phyloP scores from a whole-genome alignment of 2,329 filamentous ascomycete genomes.

The Aureobasidium zeae region DNA sequence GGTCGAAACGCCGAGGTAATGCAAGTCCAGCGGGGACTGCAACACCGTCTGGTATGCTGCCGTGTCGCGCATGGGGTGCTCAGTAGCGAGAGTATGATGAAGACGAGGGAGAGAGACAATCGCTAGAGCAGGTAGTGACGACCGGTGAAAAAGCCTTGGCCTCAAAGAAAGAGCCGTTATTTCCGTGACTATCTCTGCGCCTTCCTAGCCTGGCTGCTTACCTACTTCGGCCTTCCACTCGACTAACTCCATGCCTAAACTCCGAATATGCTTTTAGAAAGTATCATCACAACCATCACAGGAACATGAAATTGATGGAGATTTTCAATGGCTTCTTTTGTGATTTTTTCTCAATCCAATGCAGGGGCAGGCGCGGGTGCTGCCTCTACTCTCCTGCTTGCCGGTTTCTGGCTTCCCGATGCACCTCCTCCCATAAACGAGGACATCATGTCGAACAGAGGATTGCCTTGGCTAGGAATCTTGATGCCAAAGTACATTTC shows the following conservation, averaged over 20 bases:
- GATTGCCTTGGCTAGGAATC: constrained; percentile 81
- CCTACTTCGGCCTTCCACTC: too few species aligned
- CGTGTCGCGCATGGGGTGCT: constrained; percentile 12
- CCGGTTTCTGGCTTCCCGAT: constrained; percentile 40
- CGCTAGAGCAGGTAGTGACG: constrained; percentile 1
- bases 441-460: constrained; percentile 96
- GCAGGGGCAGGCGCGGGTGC: constrained; percentile 27
- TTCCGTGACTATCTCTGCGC: background rate
- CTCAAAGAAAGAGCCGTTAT: background rate
- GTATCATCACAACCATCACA: too few species aligned
- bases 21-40: constrained; percentile 6
- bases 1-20: constrained; percentile 13
- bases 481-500: constrained; percentile 96
- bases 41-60: constrained; percentile 11
- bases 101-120: constrained; percentile 6
- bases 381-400: constrained; percentile 40
- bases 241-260: too few species aligned
- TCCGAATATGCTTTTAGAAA: too few species aligned
- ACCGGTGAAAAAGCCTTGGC: constrained; percentile 8
- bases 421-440: constrained; percentile 77
- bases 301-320: too few species aligned
- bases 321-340: background rate
- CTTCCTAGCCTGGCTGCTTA: too few species aligned
- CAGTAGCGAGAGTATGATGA: constrained; percentile 1
- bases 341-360: constrained; percentile 22